Evolutionary conservation across 2,329 filamentous ascomycete species (phyloP).

Genomic region (Cercospora sp.): DNA sequence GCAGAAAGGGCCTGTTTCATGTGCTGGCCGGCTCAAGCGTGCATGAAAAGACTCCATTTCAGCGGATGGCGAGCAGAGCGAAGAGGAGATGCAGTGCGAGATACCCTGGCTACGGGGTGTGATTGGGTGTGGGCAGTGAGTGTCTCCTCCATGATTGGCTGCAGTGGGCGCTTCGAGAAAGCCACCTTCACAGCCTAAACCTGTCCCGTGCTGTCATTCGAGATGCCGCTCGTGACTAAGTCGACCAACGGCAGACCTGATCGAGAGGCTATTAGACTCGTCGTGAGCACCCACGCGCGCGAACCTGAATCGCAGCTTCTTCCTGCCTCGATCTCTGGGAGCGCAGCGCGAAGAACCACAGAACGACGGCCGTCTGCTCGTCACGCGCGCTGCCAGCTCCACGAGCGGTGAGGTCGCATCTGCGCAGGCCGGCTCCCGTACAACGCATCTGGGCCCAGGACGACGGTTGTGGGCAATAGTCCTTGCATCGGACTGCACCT

Average conservation of each 20-base stretch:
- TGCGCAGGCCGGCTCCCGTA: slow-evolving; percentile 9
- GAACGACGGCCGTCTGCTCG: not conserved
- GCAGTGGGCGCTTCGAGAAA: slow-evolving; percentile 3
- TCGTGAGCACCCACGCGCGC: not conserved
- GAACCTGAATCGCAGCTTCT: not conserved
- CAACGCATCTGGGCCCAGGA: slow-evolving; percentile 11
- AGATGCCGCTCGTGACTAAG: slow-evolving; percentile 4
- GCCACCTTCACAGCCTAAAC: slow-evolving; percentile 13
- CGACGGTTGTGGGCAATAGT: slow-evolving; percentile 12
- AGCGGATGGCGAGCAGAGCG: not conserved
- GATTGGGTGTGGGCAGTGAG: slow-evolving; percentile 1
- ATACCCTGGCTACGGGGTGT: slow-evolving; percentile 2
- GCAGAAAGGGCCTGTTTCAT: slow-evolving; percentile 30
- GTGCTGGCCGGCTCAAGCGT: slow-evolving; percentile 26
- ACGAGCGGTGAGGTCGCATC: slow-evolving; percentile 14
- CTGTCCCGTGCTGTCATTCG: slow-evolving; percentile 8
- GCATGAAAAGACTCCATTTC: slow-evolving; percentile 9
- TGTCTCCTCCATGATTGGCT: slow-evolving; percentile 15
- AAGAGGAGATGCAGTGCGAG: slow-evolving; percentile 11
- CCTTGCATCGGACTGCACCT: slow-evolving; percentile 25
- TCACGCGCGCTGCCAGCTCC: slow-evolving; percentile 1
- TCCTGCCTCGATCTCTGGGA: not conserved
- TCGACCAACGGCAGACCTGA: slow-evolving; percentile 1
- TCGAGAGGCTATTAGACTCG: not conserved
- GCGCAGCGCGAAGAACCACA: not conserved